These are phyloP conservation scores for Xylaria sp. DNA, from an alignment of 495 filamentous ascomycete genomes.

Conservation along the genomic window DNA sequence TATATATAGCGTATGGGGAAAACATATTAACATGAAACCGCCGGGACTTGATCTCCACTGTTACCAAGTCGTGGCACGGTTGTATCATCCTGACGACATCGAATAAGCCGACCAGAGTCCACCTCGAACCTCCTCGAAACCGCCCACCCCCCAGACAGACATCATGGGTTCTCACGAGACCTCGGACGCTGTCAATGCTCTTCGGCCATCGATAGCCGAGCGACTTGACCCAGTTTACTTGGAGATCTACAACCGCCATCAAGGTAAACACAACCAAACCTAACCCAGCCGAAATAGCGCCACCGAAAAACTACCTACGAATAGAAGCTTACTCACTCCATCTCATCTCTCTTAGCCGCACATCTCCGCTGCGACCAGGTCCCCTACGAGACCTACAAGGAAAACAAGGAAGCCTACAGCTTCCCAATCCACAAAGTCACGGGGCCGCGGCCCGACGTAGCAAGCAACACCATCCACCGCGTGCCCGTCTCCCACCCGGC, in stretches of 20 bases:
- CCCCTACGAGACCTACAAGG: constrained; percentile 47
- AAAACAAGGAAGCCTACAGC: constrained; percentile 41
- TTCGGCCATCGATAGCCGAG: constrained; percentile 42
- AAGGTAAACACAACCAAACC: constrained; percentile 44
- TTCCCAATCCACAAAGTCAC: constrained; percentile 39
- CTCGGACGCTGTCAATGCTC: constrained; percentile 37
- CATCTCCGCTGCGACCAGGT: constrained; percentile 46
- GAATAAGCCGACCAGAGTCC: not conserved
- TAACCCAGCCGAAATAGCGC: too few species aligned
- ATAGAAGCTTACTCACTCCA: constrained; percentile 18
- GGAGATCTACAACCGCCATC: constrained; percentile 46
- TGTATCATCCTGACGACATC: constrained; percentile 26
- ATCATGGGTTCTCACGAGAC: constrained; percentile 38
- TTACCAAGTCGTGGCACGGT: not conserved
- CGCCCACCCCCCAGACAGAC: too few species aligned
- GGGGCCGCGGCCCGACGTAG: constrained; percentile 39
- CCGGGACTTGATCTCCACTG: constrained; percentile 3
- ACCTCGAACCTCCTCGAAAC: not conserved
- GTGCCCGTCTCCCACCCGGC: constrained; percentile 42
- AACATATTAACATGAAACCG: constrained; percentile 1
- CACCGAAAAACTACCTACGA: too few species aligned
- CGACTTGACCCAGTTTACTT: constrained; percentile 43
- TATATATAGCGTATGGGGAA: constrained; percentile 1
- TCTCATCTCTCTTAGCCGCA: constrained; percentile 24
- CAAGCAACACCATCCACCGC: constrained; percentile 40